A percentile compares a stretch with the other conserved stretches of the same genome.
Conservation (phyloP, 1,284 basidiomycete species). For the Boletus sp. region DNA sequence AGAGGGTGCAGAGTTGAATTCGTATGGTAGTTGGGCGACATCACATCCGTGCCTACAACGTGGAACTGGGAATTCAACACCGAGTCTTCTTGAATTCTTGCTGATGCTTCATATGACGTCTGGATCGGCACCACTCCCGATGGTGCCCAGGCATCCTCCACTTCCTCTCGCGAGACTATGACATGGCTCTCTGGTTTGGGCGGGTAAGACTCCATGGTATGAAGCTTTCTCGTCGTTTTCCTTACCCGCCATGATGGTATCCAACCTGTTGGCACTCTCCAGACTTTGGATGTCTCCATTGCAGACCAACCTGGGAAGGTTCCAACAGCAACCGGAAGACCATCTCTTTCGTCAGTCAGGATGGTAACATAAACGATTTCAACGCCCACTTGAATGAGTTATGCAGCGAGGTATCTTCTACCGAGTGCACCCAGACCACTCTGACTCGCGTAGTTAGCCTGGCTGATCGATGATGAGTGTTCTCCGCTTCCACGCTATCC, state of each 20-base stretch:
- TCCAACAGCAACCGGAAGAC: slow-evolving; percentile 56
- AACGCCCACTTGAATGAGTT: slow-evolving; percentile 53
- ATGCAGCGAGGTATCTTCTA: slow-evolving; percentile 40
- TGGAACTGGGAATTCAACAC: slow-evolving; percentile 51
- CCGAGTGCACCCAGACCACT: background rate
- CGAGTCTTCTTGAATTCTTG: slow-evolving; percentile 45
- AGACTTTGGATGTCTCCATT: slow-evolving; percentile 39
- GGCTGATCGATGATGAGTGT: slow-evolving; percentile 39
- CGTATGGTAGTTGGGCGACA: slow-evolving; percentile 35
- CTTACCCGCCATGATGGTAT: slow-evolving; percentile 26
- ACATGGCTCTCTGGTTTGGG: slow-evolving; percentile 60
- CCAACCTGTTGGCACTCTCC: slow-evolving; percentile 52
- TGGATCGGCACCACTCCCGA: slow-evolving; percentile 46
- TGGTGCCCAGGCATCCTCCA: slow-evolving; percentile 44
- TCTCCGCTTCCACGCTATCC: slow-evolving; percentile 45
- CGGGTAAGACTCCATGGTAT: slow-evolving; percentile 35
- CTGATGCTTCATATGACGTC: slow-evolving; percentile 60
- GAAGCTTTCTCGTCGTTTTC: background rate
- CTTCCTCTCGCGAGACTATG: slow-evolving; percentile 58
- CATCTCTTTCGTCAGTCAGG: slow-evolving; percentile 50
- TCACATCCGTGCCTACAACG: slow-evolving; percentile 44
- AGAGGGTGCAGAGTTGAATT: background rate
- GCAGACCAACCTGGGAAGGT: slow-evolving; percentile 54
- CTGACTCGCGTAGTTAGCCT: slow-evolving; percentile 32
- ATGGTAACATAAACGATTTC: slow-evolving; percentile 50